Evolutionary conservation across 208 protist genomes (phyloP), one percentile per base, ranked within the genome.

Genomic region (Acanthamoeba royreba): DNA sequence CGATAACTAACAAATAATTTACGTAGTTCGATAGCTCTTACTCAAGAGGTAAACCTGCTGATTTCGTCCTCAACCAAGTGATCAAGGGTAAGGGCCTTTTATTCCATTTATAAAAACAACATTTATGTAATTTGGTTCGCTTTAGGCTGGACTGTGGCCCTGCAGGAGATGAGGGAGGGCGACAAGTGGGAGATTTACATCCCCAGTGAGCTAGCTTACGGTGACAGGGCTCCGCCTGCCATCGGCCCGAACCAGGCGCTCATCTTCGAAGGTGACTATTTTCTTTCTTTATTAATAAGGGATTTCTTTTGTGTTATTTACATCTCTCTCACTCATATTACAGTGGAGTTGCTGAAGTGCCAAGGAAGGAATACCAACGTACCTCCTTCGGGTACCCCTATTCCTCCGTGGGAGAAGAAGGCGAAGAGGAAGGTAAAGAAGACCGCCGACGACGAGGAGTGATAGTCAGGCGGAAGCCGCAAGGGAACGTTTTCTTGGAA

Each of bases 141-240:
- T 74, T n/a, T 33, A 89, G 81, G 81, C 49, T 89, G 81, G 81
- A 89, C 81, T 9, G 81, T 66, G 31, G 81, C 81, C 4, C 49
- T 89, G 46, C 81, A 89, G 49, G 49, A 66, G 22, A 89, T 89
- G 81, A 35, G 15, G 1, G 38, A 46, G n/a, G 81, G 81, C 53
- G 81, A 89, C 81, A 89, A 89, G 81, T 89, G 81, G 81, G 81
- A 89, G 25, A 45, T 89, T 8, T 89, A 89, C 81, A 89, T 89
- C 35, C 81, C 81, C 4, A 46, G 31, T 66, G 81, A 89, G 4
- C 53, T 89, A 19, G 81, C 81, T n/a, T 89, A 89, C 33, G 81
- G 81, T 17, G n/a, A 11, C 3, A 22, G 13, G 1, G 81, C 49
- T 38, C 49, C 81, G 40, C 31, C 15, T 61, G 25, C 35, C 35